Base-by-base conservation (phyloP, 495 filamentous ascomycete genomes). In the Immersiella caudata region DNA sequence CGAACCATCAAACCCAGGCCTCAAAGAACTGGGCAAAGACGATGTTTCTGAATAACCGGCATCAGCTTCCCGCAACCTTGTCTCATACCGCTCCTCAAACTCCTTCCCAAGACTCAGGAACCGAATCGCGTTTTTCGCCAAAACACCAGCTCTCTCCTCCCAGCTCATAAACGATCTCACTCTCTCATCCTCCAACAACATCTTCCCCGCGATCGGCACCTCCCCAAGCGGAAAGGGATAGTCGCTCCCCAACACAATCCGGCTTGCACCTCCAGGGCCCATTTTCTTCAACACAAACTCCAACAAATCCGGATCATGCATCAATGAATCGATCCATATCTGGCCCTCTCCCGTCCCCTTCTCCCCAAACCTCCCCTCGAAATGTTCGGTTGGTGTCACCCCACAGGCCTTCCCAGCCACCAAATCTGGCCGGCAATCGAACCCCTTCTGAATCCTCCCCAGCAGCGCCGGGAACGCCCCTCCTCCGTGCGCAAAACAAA, bases 171-270 rank as follows among this genome's bases (percentile, higher is more conserved):
- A 75, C n/a, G 14, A n/a, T 35, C 67, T 61, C 0, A 75, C 65
- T n/a, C 40, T 60, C 36, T 70, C 69, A 55, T 73, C 67, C 7
- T 70, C 67, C 6, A 70, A 36, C 6, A 75, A 36, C 68, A 73
- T 73, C 64, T 69, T 68, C 6, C 71, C 71, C 11, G 73, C 71
- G 16, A 71, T 54, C 0, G 73, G 73, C 6, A 75, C 71, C 60
- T 75, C 71, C 6, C 73, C 73, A 20, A 75, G 36, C 16, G 73
- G 73, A 67, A 75, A 75, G 1, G 71, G 73, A 8, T 75, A 75
- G 21, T 75, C 73, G 55, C 73, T 75, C 2, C 73, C 73, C 59
- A 75, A 26, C 9, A 75, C 52, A 5, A 75, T 65, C 18, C 71
- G 63, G 5, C 58, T 36, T 6, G 64, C 54, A 2, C 73, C 73